These are phyloP conservation scores for Hypoxylon cercidicola DNA, from an alignment of 495 filamentous ascomycete species.

Conservation along the genomic window DNA sequence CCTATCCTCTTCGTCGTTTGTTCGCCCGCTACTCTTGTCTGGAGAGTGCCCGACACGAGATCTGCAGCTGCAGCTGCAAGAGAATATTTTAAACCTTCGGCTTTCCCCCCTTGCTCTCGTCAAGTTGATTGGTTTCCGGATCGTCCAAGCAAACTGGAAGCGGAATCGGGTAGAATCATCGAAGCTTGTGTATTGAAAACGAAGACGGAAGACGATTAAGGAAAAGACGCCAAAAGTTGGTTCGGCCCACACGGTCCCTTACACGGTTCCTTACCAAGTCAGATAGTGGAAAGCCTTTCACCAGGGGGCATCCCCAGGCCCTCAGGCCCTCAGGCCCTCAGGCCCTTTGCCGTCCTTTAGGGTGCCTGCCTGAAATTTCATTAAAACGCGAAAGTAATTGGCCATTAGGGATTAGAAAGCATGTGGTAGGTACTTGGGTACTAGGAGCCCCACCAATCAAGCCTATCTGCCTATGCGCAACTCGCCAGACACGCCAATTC, in stretches of 20 bases:
- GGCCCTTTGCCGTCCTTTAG: not conserved
- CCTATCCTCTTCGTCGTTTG: conserved; percentile 5
- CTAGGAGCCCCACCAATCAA: conserved; percentile 23
- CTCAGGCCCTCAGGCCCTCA: conserved; percentile 25
- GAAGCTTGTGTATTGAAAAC: conserved; percentile 7
- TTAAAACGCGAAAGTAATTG: conserved; percentile 22
- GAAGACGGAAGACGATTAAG: conserved; percentile 12
- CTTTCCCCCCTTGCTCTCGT: not conserved
- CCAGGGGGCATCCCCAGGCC: conserved; percentile 5
- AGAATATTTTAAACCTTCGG: conserved; percentile 3
- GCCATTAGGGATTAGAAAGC: not conserved
- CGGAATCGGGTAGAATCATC: conserved; percentile 22
- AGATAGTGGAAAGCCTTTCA: conserved; percentile 31
- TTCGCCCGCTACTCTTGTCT: not conserved
- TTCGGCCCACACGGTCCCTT: conserved; percentile 24
- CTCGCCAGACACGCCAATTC: conserved; percentile 42
- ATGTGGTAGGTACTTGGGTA: no score
- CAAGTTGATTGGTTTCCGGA: conserved; percentile 3
- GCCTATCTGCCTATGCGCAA: conserved; percentile 8
- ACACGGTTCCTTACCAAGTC: conserved; percentile 22
- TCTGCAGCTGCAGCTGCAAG: not conserved
- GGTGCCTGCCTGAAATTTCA: conserved; percentile 26
- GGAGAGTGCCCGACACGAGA: not conserved
- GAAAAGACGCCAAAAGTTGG: conserved; percentile 22
- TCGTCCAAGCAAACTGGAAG: conserved; percentile 1